These are phyloP conservation scores for Plasmopara viticola DNA, from an alignment of 352 stramenopile genomes.

Conservation along the genomic window DNA sequence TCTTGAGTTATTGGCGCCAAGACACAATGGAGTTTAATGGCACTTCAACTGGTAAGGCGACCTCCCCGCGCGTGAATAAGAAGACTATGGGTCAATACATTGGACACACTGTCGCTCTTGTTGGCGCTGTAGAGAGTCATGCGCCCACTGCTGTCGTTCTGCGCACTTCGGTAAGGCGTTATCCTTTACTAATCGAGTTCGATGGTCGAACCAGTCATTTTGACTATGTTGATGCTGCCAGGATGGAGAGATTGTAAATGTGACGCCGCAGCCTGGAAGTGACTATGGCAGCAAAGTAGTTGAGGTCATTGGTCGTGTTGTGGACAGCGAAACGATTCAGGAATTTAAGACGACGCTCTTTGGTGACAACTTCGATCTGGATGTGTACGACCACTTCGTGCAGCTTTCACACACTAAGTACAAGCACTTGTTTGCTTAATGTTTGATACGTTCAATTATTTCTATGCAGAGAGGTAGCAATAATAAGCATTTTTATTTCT, in stretches of 20 bases:
- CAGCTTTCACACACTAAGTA: constrained; percentile 70
- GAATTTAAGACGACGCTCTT: constrained; percentile 86
- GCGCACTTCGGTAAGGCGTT: constrained; percentile 53
- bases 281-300: constrained; percentile 83
- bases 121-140: constrained; percentile 70
- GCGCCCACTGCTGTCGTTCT: constrained; percentile 62
- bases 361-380: constrained; percentile 73
- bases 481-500: constrained; percentile 21
- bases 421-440: constrained; percentile 62
- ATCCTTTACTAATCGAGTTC: not conserved
- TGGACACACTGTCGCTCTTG: constrained; percentile 65
- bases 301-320: constrained; percentile 76
- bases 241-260: constrained; percentile 76
- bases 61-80: constrained; percentile 81
- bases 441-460: not conserved
- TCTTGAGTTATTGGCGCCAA: too few relatives aligned
- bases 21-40: too few relatives aligned
- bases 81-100: constrained; percentile 55
- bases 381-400: constrained; percentile 81
- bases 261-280: constrained; percentile 59
- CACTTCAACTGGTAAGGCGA: constrained; percentile 21
- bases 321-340: constrained; percentile 63
- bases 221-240: constrained; percentile 15
- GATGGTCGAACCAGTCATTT: not conserved
- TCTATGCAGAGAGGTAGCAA: constrained; percentile 1